Conservation (phyloP, 1,284 basidiomycete genomes). For the Phellopilus nigrolimitatus region DNA sequence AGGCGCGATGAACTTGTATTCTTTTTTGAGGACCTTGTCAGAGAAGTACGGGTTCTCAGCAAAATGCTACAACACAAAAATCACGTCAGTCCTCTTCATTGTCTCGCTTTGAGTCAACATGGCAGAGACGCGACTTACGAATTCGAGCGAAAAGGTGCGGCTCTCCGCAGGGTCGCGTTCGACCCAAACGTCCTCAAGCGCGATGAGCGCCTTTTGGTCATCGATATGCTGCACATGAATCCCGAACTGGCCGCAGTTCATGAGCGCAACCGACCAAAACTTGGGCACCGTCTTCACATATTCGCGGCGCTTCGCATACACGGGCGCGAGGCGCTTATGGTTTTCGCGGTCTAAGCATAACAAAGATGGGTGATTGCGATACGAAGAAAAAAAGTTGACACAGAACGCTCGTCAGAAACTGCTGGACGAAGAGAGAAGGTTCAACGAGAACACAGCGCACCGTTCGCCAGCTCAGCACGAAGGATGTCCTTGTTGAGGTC, state of each 20-base stretch:
- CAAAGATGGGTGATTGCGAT: conserved; percentile 16
- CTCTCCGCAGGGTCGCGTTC: conserved; percentile 59
- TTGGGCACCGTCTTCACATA: conserved; percentile 60
- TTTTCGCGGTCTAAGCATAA: conserved; percentile 52
- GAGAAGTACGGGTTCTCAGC: conserved; percentile 79
- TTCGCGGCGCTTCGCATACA: conserved; percentile 64
- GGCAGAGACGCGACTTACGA: conserved; percentile 48
- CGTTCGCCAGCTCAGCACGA: conserved; percentile 63
- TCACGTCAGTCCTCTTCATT: not conserved
- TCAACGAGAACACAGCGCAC: conserved; percentile 40
- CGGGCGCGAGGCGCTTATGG: conserved; percentile 49
- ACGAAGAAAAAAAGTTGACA: not conserved
- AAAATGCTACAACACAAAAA: conserved; percentile 51
- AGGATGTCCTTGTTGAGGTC: conserved; percentile 59
- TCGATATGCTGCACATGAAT: conserved; percentile 62
- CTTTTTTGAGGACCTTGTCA: conserved; percentile 71
- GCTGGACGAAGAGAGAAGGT: conserved; percentile 8
- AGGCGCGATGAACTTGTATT: conserved; percentile 65
- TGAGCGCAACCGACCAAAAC: conserved; percentile 76
- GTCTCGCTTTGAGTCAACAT: not conserved
- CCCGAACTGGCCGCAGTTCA: conserved; percentile 61
- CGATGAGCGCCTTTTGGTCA: conserved; percentile 69
- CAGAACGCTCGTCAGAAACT: not conserved
- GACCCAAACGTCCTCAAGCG: conserved; percentile 78
- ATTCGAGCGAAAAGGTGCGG: conserved; percentile 73